Base-by-base conservation (phyloP, 345 rosid species). In the Acer campestre region DNA sequence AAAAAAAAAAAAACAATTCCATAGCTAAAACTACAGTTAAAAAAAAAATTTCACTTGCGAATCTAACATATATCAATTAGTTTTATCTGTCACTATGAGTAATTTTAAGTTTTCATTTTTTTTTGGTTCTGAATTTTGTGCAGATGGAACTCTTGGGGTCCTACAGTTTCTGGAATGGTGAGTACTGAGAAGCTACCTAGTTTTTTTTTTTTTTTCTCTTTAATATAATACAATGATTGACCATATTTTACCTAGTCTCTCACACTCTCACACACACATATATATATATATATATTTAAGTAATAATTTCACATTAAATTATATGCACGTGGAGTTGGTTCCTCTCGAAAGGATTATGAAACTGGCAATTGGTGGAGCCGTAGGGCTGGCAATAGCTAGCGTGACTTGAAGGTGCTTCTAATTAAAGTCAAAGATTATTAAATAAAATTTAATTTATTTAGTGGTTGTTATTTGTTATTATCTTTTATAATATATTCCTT, bases 111-210 rank as follows among this genome's bases (percentile, higher is more conserved):
- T 73, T 20, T n/a, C 7, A 42, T 42, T 22, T 67, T 68, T 17
- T 51, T 40, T 55, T 0, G n/a, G n/a, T n/a, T 51, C 6, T 35
- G 38, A 17, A 2, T 38, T 69, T 73, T 40, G 70, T 67, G 86
- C 85, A 88, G 89, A 84, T 89, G 92, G 77, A 82, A 22, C 82
- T 86, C 49, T 63, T 85, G 75, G 81, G 84, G 61, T 84, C 70
- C 71, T 84, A 80, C 74, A 70, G 82, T 61, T 89, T 78, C 62
- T 82, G 84, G 87, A 85, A 86, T 67, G 89, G 92, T 89, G 81
- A 69, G 80, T 46, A 10, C n/a, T 9, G 3, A 6, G 78, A 62
- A 44, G 67, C 67, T 71, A 40, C 73, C 25, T 4, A 3, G 0
- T 16, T 53, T 16, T 16, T 3, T 11, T 10, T 0, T 11, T 10